phyloP scores from a whole-genome alignment of 2,329 filamentous ascomycete species.

The Aureobasidium vineae region DNA sequence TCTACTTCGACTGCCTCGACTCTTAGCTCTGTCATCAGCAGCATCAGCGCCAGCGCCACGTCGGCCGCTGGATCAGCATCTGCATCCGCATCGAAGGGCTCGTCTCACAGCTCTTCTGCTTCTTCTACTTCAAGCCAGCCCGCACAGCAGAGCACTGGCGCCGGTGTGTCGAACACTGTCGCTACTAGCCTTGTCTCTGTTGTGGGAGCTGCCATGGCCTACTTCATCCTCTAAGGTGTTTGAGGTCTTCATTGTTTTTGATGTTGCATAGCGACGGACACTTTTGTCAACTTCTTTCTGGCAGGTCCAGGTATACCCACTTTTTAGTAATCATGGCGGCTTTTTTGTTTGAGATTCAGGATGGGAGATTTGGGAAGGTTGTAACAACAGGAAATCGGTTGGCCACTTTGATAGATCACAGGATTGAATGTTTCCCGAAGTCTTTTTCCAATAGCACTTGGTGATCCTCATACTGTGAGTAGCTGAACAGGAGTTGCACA shows the following conservation, averaged over 20 bases:
- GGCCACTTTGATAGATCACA: constrained; percentile 8
- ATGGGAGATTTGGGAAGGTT: neutral
- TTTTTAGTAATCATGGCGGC: constrained; percentile 12
- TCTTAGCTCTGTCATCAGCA: neutral
- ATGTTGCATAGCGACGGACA: constrained; percentile 21
- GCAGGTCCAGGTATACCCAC: constrained; percentile 19
- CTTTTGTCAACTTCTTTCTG: constrained; percentile 8
- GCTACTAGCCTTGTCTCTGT: constrained; percentile 2
- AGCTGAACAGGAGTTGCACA: neutral
- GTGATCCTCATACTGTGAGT: neutral
- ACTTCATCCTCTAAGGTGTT: constrained; percentile 11
- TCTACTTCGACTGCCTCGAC: neutral
- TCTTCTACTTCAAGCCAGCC: constrained; percentile 9
- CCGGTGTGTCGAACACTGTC: constrained; percentile 5
- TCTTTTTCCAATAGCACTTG: neutral
- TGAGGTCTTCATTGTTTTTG: neutral
- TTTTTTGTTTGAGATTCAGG: neutral
- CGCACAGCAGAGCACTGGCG: constrained; percentile 12
- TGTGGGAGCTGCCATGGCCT: constrained; percentile 9
- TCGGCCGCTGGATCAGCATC: constrained; percentile 8
- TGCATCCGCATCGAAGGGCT: neutral
- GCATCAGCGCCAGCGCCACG: constrained; percentile 1
- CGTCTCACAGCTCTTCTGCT: constrained; percentile 1
- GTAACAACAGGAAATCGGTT: constrained; percentile 9
- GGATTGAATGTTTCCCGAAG: neutral